These are phyloP conservation scores for Triangularia setosa DNA, from an alignment of 2,329 filamentous ascomycete genomes.

Conservation along the genomic window DNA sequence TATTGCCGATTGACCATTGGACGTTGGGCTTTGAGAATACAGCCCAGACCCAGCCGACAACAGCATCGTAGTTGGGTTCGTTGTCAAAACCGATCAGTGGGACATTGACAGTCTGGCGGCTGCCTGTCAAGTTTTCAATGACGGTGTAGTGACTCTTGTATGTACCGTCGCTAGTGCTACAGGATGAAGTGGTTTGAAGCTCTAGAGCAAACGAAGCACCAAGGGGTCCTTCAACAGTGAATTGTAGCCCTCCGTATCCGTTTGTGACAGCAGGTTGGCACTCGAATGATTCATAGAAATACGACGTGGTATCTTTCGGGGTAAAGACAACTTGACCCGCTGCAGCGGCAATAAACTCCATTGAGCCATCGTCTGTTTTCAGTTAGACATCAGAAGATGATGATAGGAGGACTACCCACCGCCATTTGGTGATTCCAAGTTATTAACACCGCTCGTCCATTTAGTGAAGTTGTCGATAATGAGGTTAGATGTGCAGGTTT, in stretches of 20 bases:
- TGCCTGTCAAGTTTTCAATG: conserved; percentile 42
- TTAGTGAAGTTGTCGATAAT: conserved; percentile 30
- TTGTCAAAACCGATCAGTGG: conserved; percentile 45
- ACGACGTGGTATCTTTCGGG: conserved; percentile 41
- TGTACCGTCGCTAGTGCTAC: conserved; percentile 8
- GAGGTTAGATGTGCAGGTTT: conserved; percentile 28
- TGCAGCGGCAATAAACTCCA: conserved; percentile 36
- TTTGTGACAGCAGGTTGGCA: conserved; percentile 44
- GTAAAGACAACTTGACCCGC: conserved; percentile 46
- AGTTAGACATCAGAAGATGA: background rate
- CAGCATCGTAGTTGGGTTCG: conserved; percentile 47
- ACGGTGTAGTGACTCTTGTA: conserved; percentile 28
- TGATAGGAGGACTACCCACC: conserved; percentile 19
- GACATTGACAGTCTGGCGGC: conserved; percentile 46
- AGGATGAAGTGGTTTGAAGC: conserved; percentile 39
- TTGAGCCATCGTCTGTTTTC: conserved; percentile 43
- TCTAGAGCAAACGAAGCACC: conserved; percentile 40
- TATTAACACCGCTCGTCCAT: conserved; percentile 29
- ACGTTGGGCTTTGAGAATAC: conserved; percentile 20
- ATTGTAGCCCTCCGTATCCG: conserved; percentile 45
- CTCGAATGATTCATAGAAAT: conserved; percentile 51
- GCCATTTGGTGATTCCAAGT: conserved; percentile 26
- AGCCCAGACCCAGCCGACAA: conserved; percentile 27
- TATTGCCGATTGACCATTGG: conserved; percentile 27
- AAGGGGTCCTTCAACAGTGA: conserved; percentile 43